These are phyloP conservation scores for Durotheca rogersii DNA, from an alignment of 495 filamentous ascomycete species.

Conservation along the genomic window DNA sequence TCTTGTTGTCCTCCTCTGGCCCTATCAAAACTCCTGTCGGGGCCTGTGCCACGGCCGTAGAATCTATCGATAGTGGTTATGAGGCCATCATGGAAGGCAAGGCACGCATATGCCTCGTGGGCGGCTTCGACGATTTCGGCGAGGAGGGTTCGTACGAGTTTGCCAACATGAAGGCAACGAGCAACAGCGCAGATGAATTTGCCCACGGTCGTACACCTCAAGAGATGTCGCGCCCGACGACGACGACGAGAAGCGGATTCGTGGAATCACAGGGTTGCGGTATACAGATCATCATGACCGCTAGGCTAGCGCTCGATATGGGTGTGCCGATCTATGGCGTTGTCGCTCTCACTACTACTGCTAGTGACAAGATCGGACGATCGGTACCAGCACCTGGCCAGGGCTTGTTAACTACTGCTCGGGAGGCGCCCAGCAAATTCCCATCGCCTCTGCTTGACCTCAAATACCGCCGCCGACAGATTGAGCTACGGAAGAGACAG, in stretches of 20 bases:
- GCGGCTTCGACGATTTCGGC: conserved; percentile 98
- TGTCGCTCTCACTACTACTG: conserved; percentile 91
- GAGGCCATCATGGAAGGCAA: conserved; percentile 98
- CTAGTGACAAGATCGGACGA: conserved; percentile 97
- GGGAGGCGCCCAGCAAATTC: conserved; percentile 86
- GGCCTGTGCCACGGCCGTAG: conserved; percentile 94
- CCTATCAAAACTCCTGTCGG: conserved; percentile 98
- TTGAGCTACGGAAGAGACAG: conserved; percentile 86
- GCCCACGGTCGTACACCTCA: conserved; percentile 90
- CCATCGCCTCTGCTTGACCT: conserved; percentile 93
- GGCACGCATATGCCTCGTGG: conserved; percentile 93
- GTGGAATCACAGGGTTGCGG: conserved; percentile 99
- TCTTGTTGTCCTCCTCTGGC: conserved; percentile 92
- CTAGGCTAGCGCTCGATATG: conserved; percentile 95
- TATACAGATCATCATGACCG: conserved; percentile 98
- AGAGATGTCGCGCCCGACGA: conserved; percentile 98
- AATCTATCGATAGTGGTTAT: conserved; percentile 95
- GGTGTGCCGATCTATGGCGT: conserved; percentile 97
- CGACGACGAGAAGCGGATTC: conserved; percentile 94
- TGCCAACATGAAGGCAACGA: conserved; percentile 99
- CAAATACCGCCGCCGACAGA: conserved; percentile 92
- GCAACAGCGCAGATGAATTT: conserved; percentile 94
- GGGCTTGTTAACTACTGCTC: conserved; percentile 95
- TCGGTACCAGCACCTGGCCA: conserved; percentile 95
- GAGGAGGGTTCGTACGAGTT: conserved; percentile 99